A percentile compares a stretch with the other conserved stretches of the same genome.
phyloP scores from a whole-genome alignment of 371 early-diverging fungal genomes.

The Parasitella parasitica region DNA sequence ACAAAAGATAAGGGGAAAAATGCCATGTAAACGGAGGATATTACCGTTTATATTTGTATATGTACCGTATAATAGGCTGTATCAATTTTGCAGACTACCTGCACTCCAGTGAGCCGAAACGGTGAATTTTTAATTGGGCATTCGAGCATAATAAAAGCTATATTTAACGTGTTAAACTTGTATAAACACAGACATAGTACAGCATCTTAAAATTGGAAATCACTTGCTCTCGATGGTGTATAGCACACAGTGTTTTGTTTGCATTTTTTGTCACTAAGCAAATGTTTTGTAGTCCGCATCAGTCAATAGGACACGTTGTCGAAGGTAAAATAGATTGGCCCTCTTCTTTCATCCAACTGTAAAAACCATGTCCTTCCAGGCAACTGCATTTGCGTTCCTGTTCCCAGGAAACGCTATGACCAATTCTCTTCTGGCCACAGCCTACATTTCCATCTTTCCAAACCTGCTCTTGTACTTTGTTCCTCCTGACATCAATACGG shows the following conservation, averaged over 20 bases:
- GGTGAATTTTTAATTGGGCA: not conserved
- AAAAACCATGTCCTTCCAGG: not conserved
- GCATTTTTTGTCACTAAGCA: no score
- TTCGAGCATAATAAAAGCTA: not conserved
- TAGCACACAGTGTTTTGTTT: not conserved
- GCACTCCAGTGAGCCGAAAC: not conserved
- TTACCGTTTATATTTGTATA: not conserved
- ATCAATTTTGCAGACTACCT: no score
- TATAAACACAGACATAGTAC: not conserved
- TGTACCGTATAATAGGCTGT: not conserved
- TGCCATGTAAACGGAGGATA: no score
- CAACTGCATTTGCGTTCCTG: slow-evolving; percentile 24
- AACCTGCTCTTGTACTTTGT: slow-evolving; percentile 80
- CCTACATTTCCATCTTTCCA: slow-evolving; percentile 84
- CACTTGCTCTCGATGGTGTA: not conserved
- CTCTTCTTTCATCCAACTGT: not conserved
- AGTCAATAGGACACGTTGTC: not conserved
- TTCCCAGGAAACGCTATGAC: slow-evolving; percentile 66
- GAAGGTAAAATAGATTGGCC: no score
- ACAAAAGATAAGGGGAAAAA: no score
- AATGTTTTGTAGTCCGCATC: slow-evolving; percentile 1
- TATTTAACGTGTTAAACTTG: no score
- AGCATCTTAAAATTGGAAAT: no score
- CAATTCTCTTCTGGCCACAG: slow-evolving; percentile 75
- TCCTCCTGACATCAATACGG: slow-evolving; percentile 73